Evolutionary conservation across 2,329 filamentous ascomycete species (phyloP), one percentile per base, ranked within the genome.

Genomic region (Xylaria sp.): DNA sequence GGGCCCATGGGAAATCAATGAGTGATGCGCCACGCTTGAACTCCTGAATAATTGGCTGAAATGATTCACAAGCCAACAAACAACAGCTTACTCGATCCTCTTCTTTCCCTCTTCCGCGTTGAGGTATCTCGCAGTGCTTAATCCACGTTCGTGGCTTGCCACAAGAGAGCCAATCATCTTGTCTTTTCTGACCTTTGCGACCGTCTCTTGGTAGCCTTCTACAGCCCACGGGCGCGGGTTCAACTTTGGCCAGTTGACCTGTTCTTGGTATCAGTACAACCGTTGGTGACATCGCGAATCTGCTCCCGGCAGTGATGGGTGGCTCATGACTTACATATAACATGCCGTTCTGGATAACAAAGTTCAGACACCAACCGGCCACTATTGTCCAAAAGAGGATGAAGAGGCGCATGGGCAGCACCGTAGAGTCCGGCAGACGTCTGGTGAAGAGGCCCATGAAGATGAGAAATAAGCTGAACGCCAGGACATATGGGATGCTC

Each of bases 211-310:
- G 74, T 92, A 96, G 46, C 91, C 91, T 70, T 99, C 94, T 5
- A 85, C 83, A 2, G 91, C 92, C 76, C 89, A 95, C 2, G 90
- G 85, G 13, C 91, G 87, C 9, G 92, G 92, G 74, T 95, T 96
- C 52, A 99, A 84, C 72, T 96, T 97, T 8, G 94, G 94, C 94
- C 95, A 99, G 76, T 97, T 97, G 67, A 97, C 92, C 92, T 96
- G 63, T 50, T 55, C 51, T n/a, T 10, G 2, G 53, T 53, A 59
- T 71, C 60, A 71, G 65, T 58, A 64, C 42, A 52, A 34, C 10
- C 7, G 7, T 39, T 11, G 39, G 16, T 2, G 6, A 16, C 2
- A 46, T 10, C 34, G 34, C 4, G 16, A 16, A n/a, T 23, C 4
- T 2, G n/a, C 35, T n/a, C 52, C 23, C 1, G 39, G 7, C 2